Percentiles rank a stretch among this genome's conserved stretches.
Evolutionary conservation across 768 basidiomycete genomes (phyloP).

Genomic region (Russula virescens): DNA sequence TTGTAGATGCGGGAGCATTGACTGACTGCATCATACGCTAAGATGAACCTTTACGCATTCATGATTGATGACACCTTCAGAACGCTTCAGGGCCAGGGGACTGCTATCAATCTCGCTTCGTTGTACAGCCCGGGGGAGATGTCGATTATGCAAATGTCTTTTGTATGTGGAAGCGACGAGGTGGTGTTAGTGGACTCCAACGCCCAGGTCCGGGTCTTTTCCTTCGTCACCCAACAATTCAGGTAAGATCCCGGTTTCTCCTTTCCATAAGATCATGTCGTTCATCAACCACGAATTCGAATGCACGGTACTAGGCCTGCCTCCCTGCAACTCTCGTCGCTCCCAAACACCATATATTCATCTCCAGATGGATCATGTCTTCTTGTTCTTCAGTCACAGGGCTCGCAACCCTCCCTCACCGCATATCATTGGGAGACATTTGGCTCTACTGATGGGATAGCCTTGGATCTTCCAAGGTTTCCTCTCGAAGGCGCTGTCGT

Average conservation of each 20-base stretch:
- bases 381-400: slow-evolving; percentile 31
- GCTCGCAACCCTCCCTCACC: slow-evolving; percentile 25
- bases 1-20: neutral
- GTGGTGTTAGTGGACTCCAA: slow-evolving; percentile 44
- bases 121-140: slow-evolving; percentile 37
- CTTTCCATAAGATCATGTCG: neutral
- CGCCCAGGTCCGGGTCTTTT: slow-evolving; percentile 44
- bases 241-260: slow-evolving; percentile 33
- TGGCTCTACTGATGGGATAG: slow-evolving; percentile 43
- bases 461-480: slow-evolving; percentile 32
- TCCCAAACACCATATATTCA: slow-evolving; percentile 35
- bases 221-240: slow-evolving; percentile 47
- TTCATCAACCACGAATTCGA: neutral
- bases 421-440: slow-evolving; percentile 55
- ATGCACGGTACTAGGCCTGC: slow-evolving; percentile 36
- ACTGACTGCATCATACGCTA: neutral
- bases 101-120: slow-evolving; percentile 33
- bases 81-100: slow-evolving; percentile 39
- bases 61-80: slow-evolving; percentile 41
- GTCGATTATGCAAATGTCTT: slow-evolving; percentile 35
- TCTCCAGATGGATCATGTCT: slow-evolving; percentile 54
- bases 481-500: slow-evolving; percentile 28
- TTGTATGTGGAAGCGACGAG: slow-evolving; percentile 48
- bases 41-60: slow-evolving; percentile 40
- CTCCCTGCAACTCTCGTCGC: slow-evolving; percentile 33